Evolutionary conservation across 2,329 filamentous ascomycete genomes (phyloP).

Genomic region (Endoconidiophora polonica): DNA sequence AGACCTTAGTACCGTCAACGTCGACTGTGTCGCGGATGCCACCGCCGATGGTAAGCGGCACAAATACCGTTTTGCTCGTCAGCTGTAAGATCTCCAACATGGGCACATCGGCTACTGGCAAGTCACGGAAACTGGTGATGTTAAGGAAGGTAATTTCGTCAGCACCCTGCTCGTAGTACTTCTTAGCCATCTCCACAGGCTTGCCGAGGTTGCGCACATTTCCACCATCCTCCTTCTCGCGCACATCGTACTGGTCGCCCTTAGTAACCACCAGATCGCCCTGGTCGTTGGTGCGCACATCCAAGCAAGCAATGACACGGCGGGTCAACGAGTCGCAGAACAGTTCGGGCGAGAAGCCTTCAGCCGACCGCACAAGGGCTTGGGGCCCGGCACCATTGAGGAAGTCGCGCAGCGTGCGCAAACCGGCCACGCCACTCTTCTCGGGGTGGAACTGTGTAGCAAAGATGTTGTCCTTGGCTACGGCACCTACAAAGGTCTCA

Average conservation of each 20-base stretch:
- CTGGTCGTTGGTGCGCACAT: slow-evolving; percentile 84
- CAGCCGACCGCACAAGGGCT: slow-evolving; percentile 9
- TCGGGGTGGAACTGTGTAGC: slow-evolving; percentile 96
- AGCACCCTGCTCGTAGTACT: slow-evolving; percentile 90
- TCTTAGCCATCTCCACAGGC: slow-evolving; percentile 82
- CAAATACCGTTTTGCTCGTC: slow-evolving; percentile 83
- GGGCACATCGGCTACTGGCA: slow-evolving; percentile 74
- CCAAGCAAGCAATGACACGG: slow-evolving; percentile 85
- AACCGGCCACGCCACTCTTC: slow-evolving; percentile 80
- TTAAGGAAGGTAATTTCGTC: slow-evolving; percentile 97
- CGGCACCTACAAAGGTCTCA: slow-evolving; percentile 81
- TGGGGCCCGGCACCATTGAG: slow-evolving; percentile 48
- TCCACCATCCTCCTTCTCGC: slow-evolving; percentile 57
- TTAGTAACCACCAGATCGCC: slow-evolving; percentile 96
- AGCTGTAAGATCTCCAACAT: slow-evolving; percentile 88
- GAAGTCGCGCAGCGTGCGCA: slow-evolving; percentile 73
- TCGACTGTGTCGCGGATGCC: slow-evolving; percentile 89
- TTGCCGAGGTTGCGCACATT: slow-evolving; percentile 85
- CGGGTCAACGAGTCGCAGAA: slow-evolving; percentile 61
- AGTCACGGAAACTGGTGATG: slow-evolving; percentile 95
- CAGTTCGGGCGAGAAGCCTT: slow-evolving; percentile 15
- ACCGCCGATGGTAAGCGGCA: slow-evolving; percentile 86
- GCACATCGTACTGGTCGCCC: slow-evolving; percentile 95
- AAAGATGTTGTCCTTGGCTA: slow-evolving; percentile 71
- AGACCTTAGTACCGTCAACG: slow-evolving; percentile 69